phyloP scores from a whole-genome alignment of 768 basidiomycete species.

The Kwoniella newhampshirensis region DNA sequence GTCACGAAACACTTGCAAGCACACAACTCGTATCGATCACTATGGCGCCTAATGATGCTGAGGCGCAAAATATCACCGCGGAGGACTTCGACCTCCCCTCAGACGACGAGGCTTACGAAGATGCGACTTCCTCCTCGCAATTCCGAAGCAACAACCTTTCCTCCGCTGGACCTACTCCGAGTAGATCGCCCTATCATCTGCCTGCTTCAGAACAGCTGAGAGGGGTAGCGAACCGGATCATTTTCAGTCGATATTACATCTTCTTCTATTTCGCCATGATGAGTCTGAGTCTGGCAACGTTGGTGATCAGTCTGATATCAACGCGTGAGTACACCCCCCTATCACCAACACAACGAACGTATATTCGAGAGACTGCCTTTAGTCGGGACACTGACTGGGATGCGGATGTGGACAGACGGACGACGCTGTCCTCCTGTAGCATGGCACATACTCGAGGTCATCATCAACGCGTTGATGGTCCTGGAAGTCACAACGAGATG shows the following conservation, averaged over 20 bases:
- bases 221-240: constrained; percentile 52
- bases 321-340: constrained; percentile 32
- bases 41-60: too few relatives aligned
- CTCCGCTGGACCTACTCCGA: neutral
- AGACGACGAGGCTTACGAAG: constrained; percentile 20
- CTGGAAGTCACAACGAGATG: constrained; percentile 87
- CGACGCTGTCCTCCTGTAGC: constrained; percentile 39
- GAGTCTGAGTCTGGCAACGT: constrained; percentile 49
- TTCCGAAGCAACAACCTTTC: neutral
- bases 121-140: constrained; percentile 1
- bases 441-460: constrained; percentile 53
- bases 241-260: constrained; percentile 53
- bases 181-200: constrained; percentile 46
- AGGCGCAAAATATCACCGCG: constrained; percentile 7
- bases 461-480: constrained; percentile 72
- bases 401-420: too few relatives aligned
- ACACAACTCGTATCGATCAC: too few relatives aligned
- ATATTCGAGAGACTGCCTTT: too few relatives aligned
- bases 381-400: too few relatives aligned
- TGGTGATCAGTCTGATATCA: constrained; percentile 48
- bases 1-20: too few relatives aligned
- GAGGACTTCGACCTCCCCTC: constrained; percentile 26
- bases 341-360: neutral
- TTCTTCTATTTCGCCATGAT: constrained; percentile 52
- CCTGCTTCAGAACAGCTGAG: constrained; percentile 44